phyloP scores from a whole-genome alignment of 192 early-diverging fungal genomes.

The Gamsiella multidivaricata region DNA sequence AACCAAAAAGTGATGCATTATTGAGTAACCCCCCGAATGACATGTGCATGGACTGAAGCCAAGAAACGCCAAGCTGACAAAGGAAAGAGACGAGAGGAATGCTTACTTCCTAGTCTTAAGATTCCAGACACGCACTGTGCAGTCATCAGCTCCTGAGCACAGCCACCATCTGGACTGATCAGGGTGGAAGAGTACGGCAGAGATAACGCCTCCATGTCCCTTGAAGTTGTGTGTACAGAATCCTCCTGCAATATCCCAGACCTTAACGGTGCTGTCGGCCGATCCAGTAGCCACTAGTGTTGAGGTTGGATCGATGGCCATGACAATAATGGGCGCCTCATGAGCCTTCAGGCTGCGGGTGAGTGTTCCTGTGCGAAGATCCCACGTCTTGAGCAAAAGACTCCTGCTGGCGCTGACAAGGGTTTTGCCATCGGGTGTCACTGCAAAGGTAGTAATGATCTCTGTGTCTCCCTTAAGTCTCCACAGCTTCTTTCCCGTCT shows the following conservation, averaged over 20 bases:
- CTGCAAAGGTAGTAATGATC: constrained; percentile 87
- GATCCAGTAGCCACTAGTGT: constrained; percentile 96
- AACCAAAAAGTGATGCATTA: not conserved
- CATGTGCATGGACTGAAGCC: not conserved
- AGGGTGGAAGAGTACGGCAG: constrained; percentile 85
- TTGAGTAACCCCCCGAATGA: not conserved
- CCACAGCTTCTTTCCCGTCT: constrained; percentile 69
- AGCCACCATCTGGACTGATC: constrained; percentile 69
- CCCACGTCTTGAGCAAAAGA: constrained; percentile 82
- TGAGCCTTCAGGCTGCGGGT: constrained; percentile 86
- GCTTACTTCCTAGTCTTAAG: constrained; percentile 75
- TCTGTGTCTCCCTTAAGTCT: constrained; percentile 85
- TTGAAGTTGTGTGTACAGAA: constrained; percentile 96
- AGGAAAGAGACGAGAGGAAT: no score
- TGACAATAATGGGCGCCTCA: constrained; percentile 92
- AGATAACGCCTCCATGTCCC: constrained; percentile 91
- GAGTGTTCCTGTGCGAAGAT: constrained; percentile 68
- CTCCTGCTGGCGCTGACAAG: constrained; percentile 87
- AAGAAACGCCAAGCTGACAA: no score
- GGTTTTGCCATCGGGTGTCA: constrained; percentile 80
- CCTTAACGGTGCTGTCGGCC: constrained; percentile 93
- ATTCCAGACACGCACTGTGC: constrained; percentile 92
- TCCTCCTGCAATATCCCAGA: constrained; percentile 95
- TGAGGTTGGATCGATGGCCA: constrained; percentile 91
- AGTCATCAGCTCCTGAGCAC: constrained; percentile 92